These are phyloP conservation scores for Apiotrichum gamsii DNA, from an alignment of 1,284 basidiomycete species.

Conservation along the genomic window DNA sequence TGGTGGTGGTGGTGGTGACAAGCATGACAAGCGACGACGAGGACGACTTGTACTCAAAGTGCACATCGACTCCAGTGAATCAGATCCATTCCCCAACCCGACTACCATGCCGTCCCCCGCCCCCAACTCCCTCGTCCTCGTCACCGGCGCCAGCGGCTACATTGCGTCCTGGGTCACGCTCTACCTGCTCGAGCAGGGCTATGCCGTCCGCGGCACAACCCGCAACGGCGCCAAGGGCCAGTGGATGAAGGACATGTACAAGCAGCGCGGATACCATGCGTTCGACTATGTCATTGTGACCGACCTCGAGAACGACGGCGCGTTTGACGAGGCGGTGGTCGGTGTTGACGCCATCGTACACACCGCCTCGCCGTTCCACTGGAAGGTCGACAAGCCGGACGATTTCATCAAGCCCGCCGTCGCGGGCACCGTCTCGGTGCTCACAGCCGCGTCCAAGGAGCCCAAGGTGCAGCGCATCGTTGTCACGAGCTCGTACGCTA, in stretches of 20 bases:
- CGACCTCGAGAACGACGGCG: slow-evolving; percentile 52
- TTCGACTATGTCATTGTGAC: slow-evolving; percentile 52
- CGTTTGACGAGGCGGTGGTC: slow-evolving; percentile 64
- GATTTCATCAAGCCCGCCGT: slow-evolving; percentile 60
- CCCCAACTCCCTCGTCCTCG: no score
- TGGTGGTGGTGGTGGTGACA: no score
- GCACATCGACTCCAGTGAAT: no score
- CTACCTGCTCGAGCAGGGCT: slow-evolving; percentile 38
- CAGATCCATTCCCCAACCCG: no score
- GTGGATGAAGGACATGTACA: slow-evolving; percentile 41
- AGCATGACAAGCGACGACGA: no score
- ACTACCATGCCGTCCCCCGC: no score
- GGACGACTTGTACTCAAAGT: no score
- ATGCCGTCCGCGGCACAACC: slow-evolving; percentile 47
- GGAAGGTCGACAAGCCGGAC: slow-evolving; percentile 37
- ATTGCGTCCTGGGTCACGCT: slow-evolving; percentile 36
- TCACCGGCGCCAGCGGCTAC: slow-evolving; percentile 42
- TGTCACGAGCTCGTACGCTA: slow-evolving; percentile 56
- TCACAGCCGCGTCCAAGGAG: slow-evolving; percentile 54
- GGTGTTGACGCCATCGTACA: slow-evolving; percentile 57
- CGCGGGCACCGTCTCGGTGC: slow-evolving; percentile 57
- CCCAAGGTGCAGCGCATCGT: slow-evolving; percentile 59
- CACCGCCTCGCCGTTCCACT: slow-evolving; percentile 32
- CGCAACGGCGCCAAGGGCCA: slow-evolving; percentile 46
- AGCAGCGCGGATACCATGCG: slow-evolving; percentile 37